A percentile compares a stretch with the other conserved stretches of the same genome.
Conservation (phyloP, 129 eudicot species). For the Silybum marianum region DNA sequence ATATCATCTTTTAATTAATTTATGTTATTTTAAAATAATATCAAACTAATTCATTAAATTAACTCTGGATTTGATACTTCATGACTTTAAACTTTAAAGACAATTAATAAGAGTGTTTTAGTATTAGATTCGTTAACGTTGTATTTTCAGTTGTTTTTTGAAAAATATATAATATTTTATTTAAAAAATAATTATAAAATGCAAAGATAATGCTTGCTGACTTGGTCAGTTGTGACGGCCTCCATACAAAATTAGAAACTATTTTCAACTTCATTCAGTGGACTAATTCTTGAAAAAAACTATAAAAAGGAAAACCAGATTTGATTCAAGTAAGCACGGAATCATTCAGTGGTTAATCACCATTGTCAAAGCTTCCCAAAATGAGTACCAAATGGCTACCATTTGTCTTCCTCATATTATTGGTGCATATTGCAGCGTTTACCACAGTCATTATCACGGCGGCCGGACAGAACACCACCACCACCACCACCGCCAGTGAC, state of each 20-base stretch:
- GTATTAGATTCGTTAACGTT: not conserved
- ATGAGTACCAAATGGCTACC: conserved; percentile 20
- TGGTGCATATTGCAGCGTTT: not conserved
- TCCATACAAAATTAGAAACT: no score
- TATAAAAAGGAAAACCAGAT: not conserved
- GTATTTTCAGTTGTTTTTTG: not conserved
- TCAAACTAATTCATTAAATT: not conserved
- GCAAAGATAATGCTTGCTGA: not conserved
- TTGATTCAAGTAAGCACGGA: not conserved
- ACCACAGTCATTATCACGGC: not conserved
- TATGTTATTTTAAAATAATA: not conserved
- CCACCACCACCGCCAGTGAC: not conserved
- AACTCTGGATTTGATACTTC: not conserved
- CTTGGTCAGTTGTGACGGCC: conserved; percentile 4
- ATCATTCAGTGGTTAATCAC: not conserved
- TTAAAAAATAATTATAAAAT: not conserved
- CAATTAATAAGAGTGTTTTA: not conserved
- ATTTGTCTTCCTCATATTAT: not conserved
- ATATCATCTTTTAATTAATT: not conserved
- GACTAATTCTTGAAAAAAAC: no score
- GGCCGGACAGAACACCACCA: conserved; percentile 11
- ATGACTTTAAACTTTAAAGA: not conserved
- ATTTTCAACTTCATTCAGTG: no score
- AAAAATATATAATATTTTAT: not conserved
- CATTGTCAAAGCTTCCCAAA: not conserved